Percentiles rank a stretch among this genome's conserved stretches.
These are phyloP conservation scores for Croton laevigatus DNA, from an alignment of 441 rosid genomes.

Conservation along the genomic window DNA sequence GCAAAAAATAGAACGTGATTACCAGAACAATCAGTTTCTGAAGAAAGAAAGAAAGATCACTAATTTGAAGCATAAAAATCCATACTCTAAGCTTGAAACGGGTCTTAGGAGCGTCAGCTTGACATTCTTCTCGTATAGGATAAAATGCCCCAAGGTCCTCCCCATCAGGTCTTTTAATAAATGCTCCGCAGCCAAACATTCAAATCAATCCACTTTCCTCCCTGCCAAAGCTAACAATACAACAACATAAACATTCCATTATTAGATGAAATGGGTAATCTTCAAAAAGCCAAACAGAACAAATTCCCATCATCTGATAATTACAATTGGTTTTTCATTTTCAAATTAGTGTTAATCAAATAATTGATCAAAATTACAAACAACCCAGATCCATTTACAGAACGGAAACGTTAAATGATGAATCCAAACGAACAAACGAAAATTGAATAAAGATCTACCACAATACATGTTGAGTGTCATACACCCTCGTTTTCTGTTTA, in stretches of 20 bases:
- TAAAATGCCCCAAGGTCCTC: conserved; percentile 64
- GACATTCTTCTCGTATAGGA: conserved; percentile 69
- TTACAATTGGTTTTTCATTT: not conserved
- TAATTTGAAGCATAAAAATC: conserved; percentile 10
- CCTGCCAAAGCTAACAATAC: conserved; percentile 14
- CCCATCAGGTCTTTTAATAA: conserved; percentile 39
- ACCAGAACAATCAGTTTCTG: not conserved
- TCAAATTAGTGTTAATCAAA: not conserved
- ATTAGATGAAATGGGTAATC: not conserved
- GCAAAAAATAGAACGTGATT: not conserved
- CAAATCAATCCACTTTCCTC: conserved; percentile 20
- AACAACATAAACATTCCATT: not conserved
- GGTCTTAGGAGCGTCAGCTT: conserved; percentile 59
- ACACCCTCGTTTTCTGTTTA: not conserved
- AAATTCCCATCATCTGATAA: not conserved
- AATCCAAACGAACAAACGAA: not conserved
- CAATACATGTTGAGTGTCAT: not conserved
- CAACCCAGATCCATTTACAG: not conserved
- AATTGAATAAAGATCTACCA: not conserved
- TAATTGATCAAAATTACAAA: not conserved
- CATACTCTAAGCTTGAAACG: conserved; percentile 70
- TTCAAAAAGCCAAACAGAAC: not conserved
- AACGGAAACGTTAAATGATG: not conserved
- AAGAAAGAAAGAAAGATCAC: not conserved
- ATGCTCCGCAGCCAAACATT: conserved; percentile 30